A percentile compares a stretch with the other conserved stretches of the same genome.
Conservation (phyloP, 768 basidiomycete species). For the Lactarius hengduanensis region DNA sequence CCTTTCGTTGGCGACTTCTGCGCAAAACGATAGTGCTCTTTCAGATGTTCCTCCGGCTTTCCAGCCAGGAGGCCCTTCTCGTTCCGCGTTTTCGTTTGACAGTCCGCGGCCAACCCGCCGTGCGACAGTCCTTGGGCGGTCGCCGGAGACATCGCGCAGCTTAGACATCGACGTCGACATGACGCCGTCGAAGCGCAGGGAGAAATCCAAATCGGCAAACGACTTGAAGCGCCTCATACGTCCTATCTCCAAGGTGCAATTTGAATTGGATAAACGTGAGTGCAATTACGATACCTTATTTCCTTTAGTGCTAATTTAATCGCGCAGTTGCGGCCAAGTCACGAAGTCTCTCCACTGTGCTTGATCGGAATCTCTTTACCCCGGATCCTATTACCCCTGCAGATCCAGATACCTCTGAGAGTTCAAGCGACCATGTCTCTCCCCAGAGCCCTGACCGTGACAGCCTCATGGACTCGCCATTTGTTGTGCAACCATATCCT, state of each 20-base stretch:
- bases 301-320: not conserved
- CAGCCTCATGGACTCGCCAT: slow-evolving; percentile 59
- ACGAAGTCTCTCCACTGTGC: slow-evolving; percentile 31
- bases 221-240: slow-evolving; percentile 66
- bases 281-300: not conserved
- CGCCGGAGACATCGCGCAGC: slow-evolving; percentile 44
- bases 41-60: slow-evolving; percentile 31
- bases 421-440: slow-evolving; percentile 23
- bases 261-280: slow-evolving; percentile 65
- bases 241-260: slow-evolving; percentile 60
- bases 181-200: slow-evolving; percentile 62
- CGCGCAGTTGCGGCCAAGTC: slow-evolving; percentile 26
- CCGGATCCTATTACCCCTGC: slow-evolving; percentile 43
- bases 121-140: slow-evolving; percentile 67
- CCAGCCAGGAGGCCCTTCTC: slow-evolving; percentile 32
- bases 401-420: slow-evolving; percentile 42
- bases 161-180: slow-evolving; percentile 39
- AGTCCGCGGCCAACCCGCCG: slow-evolving; percentile 44
- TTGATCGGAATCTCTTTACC: slow-evolving; percentile 70
- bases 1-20: slow-evolving; percentile 18
- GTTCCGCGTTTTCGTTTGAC: slow-evolving; percentile 26
- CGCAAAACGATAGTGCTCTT: slow-evolving; percentile 1
- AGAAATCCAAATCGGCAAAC: slow-evolving; percentile 65
- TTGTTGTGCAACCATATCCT: slow-evolving; percentile 65
- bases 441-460: slow-evolving; percentile 38